phyloP scores from a whole-genome alignment of 371 early-diverging fungal genomes.

The Zychaea mexicana region DNA sequence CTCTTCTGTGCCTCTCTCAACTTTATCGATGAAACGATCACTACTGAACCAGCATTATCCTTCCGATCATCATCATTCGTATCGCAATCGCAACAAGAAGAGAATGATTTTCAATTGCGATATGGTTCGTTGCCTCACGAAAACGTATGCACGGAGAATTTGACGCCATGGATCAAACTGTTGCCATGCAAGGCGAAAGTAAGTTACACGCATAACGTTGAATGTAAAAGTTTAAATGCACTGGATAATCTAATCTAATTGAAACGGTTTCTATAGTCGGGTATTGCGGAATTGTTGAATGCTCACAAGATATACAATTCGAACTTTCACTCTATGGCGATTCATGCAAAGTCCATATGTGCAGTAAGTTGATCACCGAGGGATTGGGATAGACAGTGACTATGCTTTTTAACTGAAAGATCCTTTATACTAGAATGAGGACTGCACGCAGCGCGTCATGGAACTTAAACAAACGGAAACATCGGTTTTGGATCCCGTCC shows the following conservation, averaged over 20 bases:
- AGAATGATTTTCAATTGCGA: constrained; percentile 47
- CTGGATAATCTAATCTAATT: too few species aligned
- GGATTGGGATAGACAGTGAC: too few species aligned
- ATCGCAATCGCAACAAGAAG: constrained; percentile 6
- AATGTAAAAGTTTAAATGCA: too few species aligned
- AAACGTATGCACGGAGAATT: constrained; percentile 95
- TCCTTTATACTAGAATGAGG: constrained; percentile 22
- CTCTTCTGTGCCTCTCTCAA: constrained; percentile 96
- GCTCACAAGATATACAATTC: constrained; percentile 88
- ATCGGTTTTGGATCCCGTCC: constrained; percentile 75
- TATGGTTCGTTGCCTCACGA: constrained; percentile 89
- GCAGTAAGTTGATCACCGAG: constrained; percentile 37
- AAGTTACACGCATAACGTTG: background rate
- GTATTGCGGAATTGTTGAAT: constrained; percentile 84
- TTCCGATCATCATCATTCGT: constrained; percentile 51
- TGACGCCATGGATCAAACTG: constrained; percentile 96
- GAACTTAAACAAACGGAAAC: constrained; percentile 68
- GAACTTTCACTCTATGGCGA: constrained; percentile 88
- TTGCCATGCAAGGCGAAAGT: constrained; percentile 91
- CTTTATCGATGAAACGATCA: constrained; percentile 83
- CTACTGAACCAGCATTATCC: constrained; percentile 69
- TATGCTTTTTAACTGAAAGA: too few species aligned
- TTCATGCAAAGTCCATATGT: constrained; percentile 64
- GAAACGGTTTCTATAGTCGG: constrained; percentile 70
- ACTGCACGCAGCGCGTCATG: constrained; percentile 26